phyloP scores from a whole-genome alignment of 2,329 filamentous ascomycete species.

The Calonectria ilicicola region DNA sequence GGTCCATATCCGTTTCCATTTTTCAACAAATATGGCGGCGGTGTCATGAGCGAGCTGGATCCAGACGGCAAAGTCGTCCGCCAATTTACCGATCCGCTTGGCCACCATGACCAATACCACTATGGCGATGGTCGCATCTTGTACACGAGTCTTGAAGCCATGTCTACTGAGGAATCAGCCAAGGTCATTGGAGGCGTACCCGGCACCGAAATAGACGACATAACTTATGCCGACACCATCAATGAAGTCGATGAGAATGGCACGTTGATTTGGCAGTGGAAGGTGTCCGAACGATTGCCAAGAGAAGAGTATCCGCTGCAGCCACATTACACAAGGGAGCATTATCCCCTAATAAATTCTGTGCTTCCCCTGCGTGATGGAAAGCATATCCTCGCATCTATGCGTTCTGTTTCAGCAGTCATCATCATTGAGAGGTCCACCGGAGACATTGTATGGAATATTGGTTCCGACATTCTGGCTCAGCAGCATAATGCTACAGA shows the following conservation, averaged over 20 bases:
- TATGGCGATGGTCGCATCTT: constrained; percentile 42
- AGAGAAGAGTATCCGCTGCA: constrained; percentile 44
- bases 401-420: constrained; percentile 44
- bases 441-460: constrained; percentile 44
- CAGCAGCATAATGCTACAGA: constrained; percentile 48
- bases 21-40: constrained; percentile 47
- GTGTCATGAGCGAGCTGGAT: constrained; percentile 45
- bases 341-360: constrained; percentile 47
- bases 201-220: constrained; percentile 38
- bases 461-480: constrained; percentile 37
- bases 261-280: constrained; percentile 45
- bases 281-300: constrained; percentile 41
- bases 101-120: constrained; percentile 46
- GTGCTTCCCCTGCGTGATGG: constrained; percentile 44
- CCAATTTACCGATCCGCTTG: constrained; percentile 42
- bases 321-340: constrained; percentile 46
- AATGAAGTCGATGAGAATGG: constrained; percentile 43
- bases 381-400: constrained; percentile 43
- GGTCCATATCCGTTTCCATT: constrained; percentile 43
- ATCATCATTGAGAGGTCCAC: constrained; percentile 43
- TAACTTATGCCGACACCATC: constrained; percentile 46
- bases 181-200: constrained; percentile 44
- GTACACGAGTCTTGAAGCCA: constrained; percentile 43
- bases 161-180: constrained; percentile 40
- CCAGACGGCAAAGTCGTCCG: constrained; percentile 38